These are phyloP conservation scores for Chrysoporthe deuterocubensis DNA, from an alignment of 2,329 filamentous ascomycete species.

Conservation along the genomic window DNA sequence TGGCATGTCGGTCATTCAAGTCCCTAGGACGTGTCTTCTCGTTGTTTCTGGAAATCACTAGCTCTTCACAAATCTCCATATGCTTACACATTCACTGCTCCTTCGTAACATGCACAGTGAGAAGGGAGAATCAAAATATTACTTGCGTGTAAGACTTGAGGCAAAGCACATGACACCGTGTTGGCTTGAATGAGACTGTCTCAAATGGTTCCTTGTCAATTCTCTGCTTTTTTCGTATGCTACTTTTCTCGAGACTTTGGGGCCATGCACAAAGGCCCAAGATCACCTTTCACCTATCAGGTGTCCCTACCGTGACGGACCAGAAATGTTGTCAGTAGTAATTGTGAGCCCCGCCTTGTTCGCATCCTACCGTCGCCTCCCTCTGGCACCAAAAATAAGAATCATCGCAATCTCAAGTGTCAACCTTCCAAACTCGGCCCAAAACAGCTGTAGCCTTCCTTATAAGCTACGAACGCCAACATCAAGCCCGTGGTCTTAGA, in stretches of 20 bases:
- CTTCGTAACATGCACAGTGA: too few species aligned
- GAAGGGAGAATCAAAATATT: too few species aligned
- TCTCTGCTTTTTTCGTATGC: not conserved
- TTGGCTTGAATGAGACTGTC: not conserved
- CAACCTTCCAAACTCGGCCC: not conserved
- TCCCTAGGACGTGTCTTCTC: too few species aligned
- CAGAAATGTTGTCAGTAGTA: not conserved
- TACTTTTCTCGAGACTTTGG: not conserved
- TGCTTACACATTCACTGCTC: too few species aligned
- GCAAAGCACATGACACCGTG: not conserved
- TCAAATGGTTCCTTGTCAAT: slow-evolving; percentile 3
- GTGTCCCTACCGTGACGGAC: not conserved
- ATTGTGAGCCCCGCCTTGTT: not conserved
- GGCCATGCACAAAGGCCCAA: not conserved
- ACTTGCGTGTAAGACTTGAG: too few species aligned
- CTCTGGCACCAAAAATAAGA: not conserved
- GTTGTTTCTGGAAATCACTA: too few species aligned
- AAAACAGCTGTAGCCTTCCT: not conserved
- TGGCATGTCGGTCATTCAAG: too few species aligned
- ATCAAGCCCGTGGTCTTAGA: slow-evolving; percentile 35
- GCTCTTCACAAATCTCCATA: too few species aligned
- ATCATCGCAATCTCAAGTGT: not conserved
- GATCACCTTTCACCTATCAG: not conserved
- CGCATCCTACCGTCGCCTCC: not conserved
- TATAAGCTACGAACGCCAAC: not conserved